Conservation (phyloP, 495 filamentous ascomycete genomes). For the Penicillium argentinense region DNA sequence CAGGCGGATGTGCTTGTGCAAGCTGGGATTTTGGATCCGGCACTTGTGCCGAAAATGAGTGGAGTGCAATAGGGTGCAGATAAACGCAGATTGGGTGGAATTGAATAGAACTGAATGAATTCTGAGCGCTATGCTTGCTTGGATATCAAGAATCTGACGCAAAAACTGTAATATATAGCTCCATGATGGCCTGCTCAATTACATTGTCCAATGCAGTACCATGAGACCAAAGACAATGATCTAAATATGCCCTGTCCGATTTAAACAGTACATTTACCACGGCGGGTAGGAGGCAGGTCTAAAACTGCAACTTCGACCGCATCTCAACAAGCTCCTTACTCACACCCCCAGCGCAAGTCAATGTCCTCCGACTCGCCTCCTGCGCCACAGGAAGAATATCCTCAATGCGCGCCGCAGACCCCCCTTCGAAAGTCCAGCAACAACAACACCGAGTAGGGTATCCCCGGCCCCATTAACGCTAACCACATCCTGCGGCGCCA, state of each 20-base stretch:
- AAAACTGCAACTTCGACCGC: constrained; percentile 22
- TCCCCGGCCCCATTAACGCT: constrained; percentile 95
- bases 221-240: too few species aligned
- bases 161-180: too few species aligned
- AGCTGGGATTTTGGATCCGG: constrained; percentile 67
- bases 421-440: constrained; percentile 60
- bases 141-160: too few species aligned
- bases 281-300: too few species aligned
- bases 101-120: constrained; percentile 1
- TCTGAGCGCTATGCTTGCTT: constrained; percentile 4
- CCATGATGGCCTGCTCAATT: too few species aligned
- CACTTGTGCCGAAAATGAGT: constrained; percentile 37
- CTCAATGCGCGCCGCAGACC: constrained; percentile 27
- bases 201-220: too few species aligned
- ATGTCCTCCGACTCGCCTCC: constrained; percentile 70
- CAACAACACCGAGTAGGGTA: constrained; percentile 80
- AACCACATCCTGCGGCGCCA: constrained; percentile 61
- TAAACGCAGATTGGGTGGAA: too few species aligned
- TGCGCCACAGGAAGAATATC: constrained; percentile 57
- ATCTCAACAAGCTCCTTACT: constrained; percentile 40
- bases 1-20: constrained; percentile 78
- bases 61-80: neutral
- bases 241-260: too few species aligned
- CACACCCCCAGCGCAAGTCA: constrained; percentile 72
- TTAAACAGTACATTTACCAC: too few species aligned